Percentiles rank a stretch among this genome's conserved stretches.
Conservation (phyloP, 2,329 filamentous ascomycete species). For the Scedosporium aurantiacum region DNA sequence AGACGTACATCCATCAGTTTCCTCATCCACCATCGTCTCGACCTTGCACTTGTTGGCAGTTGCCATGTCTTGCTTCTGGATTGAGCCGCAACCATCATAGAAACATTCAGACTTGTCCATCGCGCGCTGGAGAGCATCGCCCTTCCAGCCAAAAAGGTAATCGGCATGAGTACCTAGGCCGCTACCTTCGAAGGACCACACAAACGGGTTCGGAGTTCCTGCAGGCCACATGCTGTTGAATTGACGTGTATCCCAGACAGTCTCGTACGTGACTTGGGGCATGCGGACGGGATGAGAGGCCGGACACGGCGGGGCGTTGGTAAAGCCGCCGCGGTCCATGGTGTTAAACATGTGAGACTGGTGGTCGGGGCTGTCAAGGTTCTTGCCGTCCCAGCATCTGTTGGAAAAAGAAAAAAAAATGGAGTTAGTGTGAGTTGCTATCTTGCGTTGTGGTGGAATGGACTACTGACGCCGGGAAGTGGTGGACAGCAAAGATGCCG, state of each 20-base stretch:
- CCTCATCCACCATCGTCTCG: slow-evolving; percentile 33
- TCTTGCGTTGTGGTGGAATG: neutral
- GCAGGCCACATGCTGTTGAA: slow-evolving; percentile 9
- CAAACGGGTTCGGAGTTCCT: slow-evolving; percentile 6
- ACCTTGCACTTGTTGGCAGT: slow-evolving; percentile 1
- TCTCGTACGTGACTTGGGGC: slow-evolving; percentile 8
- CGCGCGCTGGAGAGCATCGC: slow-evolving; percentile 19
- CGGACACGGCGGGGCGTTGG: slow-evolving; percentile 5
- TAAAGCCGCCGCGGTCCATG: slow-evolving; percentile 3
- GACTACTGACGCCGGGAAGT: slow-evolving; percentile 31
- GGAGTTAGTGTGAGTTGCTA: slow-evolving; percentile 9
- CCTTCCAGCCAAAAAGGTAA: slow-evolving; percentile 23
- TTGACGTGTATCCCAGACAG: slow-evolving; percentile 8
- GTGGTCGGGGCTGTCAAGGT: slow-evolving; percentile 36
- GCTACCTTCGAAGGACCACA: neutral
- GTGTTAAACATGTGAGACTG: slow-evolving; percentile 23
- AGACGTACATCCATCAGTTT: slow-evolving; percentile 31
- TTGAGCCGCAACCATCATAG: slow-evolving; percentile 32
- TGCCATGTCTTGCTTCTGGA: neutral
- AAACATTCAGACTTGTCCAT: slow-evolving; percentile 12
- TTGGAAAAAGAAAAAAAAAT: too few species aligned
- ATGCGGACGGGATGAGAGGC: slow-evolving; percentile 8
- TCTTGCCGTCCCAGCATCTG: slow-evolving; percentile 45
- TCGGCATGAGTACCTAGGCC: slow-evolving; percentile 20
- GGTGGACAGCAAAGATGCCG: slow-evolving; percentile 41